phyloP scores from a whole-genome alignment of 495 filamentous ascomycete genomes.

The Tricharina praecox region DNA sequence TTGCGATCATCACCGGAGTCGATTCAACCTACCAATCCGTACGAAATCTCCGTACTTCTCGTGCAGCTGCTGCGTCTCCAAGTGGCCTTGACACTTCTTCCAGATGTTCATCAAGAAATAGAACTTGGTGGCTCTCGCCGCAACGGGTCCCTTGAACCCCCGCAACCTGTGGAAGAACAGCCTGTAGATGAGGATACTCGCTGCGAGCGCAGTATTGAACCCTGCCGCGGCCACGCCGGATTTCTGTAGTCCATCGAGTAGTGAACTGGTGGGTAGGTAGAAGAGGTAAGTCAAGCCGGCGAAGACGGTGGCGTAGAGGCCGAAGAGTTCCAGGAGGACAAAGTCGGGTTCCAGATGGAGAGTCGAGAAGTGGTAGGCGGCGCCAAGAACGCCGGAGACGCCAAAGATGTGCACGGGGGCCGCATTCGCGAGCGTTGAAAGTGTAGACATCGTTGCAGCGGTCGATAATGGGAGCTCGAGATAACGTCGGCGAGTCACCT shows the following conservation, averaged over 20 bases:
- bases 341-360: too few relatives aligned
- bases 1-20: conserved; percentile 13
- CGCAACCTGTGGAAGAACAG: conserved; percentile 46
- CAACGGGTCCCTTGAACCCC: conserved; percentile 47
- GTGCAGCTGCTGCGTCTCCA: conserved; percentile 36
- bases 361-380: too few relatives aligned
- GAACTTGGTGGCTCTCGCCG: conserved; percentile 34
- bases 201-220: conserved; percentile 1
- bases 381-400: too few relatives aligned
- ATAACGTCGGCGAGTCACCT: too few relatives aligned
- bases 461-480: too few relatives aligned
- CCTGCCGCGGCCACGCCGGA: not conserved
- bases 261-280: too few relatives aligned
- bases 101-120: conserved; percentile 42
- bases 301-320: too few relatives aligned
- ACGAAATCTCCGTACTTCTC: conserved; percentile 36
- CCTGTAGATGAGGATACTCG: conserved; percentile 29
- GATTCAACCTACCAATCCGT: not conserved
- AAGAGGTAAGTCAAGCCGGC: too few relatives aligned
- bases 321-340: too few relatives aligned
- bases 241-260: not conserved
- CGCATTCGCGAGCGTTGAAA: too few relatives aligned
- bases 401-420: too few relatives aligned
- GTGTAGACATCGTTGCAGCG: too few relatives aligned
- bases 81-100: conserved; percentile 42